These are phyloP conservation scores for Trichosporon sp. DNA, from an alignment of 1,284 basidiomycete genomes.

Conservation along the genomic window DNA sequence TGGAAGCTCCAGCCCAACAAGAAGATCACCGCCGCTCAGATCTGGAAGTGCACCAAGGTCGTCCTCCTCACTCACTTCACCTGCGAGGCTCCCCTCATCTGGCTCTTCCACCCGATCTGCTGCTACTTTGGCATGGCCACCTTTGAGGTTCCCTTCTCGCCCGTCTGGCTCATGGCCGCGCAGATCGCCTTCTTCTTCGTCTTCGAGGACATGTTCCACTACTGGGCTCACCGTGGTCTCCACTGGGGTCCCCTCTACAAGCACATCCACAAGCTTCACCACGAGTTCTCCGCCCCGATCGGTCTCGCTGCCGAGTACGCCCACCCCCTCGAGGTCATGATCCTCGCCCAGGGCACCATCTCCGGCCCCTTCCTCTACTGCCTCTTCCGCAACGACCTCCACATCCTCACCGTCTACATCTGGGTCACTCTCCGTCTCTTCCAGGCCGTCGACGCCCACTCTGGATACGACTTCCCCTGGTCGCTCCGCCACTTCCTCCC, in stretches of 20 bases:
- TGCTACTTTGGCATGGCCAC: conserved; percentile 88
- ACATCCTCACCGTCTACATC: conserved; percentile 86
- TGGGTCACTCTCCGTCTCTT: conserved; percentile 91
- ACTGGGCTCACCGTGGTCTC: conserved; percentile 77
- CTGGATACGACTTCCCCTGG: conserved; percentile 97
- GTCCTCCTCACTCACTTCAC: conserved; percentile 96
- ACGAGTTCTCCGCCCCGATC: conserved; percentile 96
- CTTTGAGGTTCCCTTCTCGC: conserved; percentile 83
- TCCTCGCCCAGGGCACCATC: conserved; percentile 82
- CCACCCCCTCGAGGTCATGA: conserved; percentile 90
- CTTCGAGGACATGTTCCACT: conserved; percentile 92
- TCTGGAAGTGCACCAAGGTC: conserved; percentile 95
- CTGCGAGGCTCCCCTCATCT: conserved; percentile 93
- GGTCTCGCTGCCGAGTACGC: conserved; percentile 96
- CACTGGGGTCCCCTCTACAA: conserved; percentile 93
- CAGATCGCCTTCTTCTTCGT: conserved; percentile 92
- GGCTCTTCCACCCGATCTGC: conserved; percentile 94
- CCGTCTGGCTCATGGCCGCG: conserved; percentile 67
- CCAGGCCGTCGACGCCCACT: conserved; percentile 97
- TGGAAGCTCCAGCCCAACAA: conserved; percentile 94
- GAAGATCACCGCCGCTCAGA: conserved; percentile 75
- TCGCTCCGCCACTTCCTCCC: conserved; percentile 92
- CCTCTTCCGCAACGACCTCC: conserved; percentile 59
- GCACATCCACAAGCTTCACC: conserved; percentile 96
- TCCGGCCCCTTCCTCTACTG: conserved; percentile 83